Evolutionary conservation across 306 rosid genomes (phyloP).

Genomic region (cucumber (Cucumis sativus)): Cucumber_9930_V3 NC_026661.2:22001001-22001500

Average conservation of each 20-base stretch:
- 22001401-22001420: slow-evolving; percentile 1
- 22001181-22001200: neutral
- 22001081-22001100: neutral
- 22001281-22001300: slow-evolving; percentile 21
- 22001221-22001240: neutral
- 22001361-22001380: slow-evolving; percentile 16
- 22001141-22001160: neutral
- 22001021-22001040: neutral
- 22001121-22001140: neutral
- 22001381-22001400: neutral
- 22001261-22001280: slow-evolving; percentile 16
- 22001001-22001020: slow-evolving; percentile 1
- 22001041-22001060: slow-evolving; percentile 8
- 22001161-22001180: neutral
- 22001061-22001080: neutral
- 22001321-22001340: slow-evolving; percentile 7
- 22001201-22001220: neutral
- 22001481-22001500: slow-evolving; percentile 22
- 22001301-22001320: slow-evolving; percentile 5
- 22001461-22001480: neutral
- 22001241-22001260: slow-evolving; percentile 10
- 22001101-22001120: neutral
- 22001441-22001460: neutral
- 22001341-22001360: neutral
- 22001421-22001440: neutral